Conservation (phyloP, 495 filamentous ascomycete species). For the Staphylotrichum tortipilum region DNA sequence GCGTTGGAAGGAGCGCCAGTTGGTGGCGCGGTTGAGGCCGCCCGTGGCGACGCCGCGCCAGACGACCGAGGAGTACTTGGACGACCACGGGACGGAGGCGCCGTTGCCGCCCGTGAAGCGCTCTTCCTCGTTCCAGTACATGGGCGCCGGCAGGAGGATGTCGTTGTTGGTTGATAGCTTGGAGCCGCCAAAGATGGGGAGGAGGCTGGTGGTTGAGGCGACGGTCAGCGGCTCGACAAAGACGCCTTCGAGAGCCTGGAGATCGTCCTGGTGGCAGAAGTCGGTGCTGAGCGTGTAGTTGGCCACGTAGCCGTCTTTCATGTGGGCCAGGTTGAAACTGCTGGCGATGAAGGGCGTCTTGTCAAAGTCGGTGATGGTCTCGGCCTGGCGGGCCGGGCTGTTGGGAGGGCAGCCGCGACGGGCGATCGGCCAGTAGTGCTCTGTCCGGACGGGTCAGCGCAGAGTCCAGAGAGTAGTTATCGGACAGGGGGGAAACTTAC, state of each 20-base stretch:
- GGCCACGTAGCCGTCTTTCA: constrained; percentile 49
- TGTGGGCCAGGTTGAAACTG: constrained; percentile 32
- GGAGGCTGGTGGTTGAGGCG: constrained; percentile 44
- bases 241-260: constrained; percentile 57
- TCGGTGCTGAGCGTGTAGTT: constrained; percentile 60
- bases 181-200: constrained; percentile 70
- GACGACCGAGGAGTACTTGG: constrained; percentile 49
- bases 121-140: constrained; percentile 62
- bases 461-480: not conserved
- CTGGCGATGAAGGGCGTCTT: constrained; percentile 36
- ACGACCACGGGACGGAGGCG: constrained; percentile 38
- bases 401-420: constrained; percentile 52
- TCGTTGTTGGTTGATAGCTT: constrained; percentile 76
- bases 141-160: constrained; percentile 67
- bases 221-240: constrained; percentile 58
- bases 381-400: constrained; percentile 47
- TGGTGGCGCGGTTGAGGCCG: constrained; percentile 49
- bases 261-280: constrained; percentile 54
- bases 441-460: constrained; percentile 24
- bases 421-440: constrained; percentile 55
- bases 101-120: constrained; percentile 59
- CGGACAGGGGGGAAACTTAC: too few species aligned
- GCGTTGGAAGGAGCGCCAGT: constrained; percentile 63
- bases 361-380: constrained; percentile 32
- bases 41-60: constrained; percentile 69